These are phyloP conservation scores for Calendula officinalis DNA, from an alignment of 129 eudicot genomes.

Conservation along the genomic window DNA sequence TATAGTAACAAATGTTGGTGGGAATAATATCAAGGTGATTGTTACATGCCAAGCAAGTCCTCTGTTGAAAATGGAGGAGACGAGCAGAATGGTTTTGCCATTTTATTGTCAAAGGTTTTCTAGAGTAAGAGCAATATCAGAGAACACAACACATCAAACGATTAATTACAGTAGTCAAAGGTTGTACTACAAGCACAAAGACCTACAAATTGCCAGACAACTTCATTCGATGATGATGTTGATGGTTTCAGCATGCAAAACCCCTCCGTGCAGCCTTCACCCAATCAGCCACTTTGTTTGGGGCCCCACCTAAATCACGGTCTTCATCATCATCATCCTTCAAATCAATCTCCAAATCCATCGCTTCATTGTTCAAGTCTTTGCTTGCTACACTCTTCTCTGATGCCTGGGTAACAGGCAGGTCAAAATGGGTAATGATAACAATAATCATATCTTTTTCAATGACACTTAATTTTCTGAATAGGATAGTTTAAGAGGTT, in stretches of 20 bases:
- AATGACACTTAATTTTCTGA: too few relatives aligned
- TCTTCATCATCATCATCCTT: constrained; percentile 29
- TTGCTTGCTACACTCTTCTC: constrained; percentile 29
- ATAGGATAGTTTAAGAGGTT: too few relatives aligned
- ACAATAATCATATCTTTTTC: too few relatives aligned
- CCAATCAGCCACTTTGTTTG: constrained; percentile 36
- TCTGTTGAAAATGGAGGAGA: not conserved
- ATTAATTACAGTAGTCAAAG: constrained; percentile 30
- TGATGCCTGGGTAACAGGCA: too few relatives aligned
- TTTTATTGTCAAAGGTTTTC: too few relatives aligned
- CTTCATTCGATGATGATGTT: not conserved
- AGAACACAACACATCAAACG: not conserved
- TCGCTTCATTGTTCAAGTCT: constrained; percentile 30
- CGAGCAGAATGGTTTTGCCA: too few relatives aligned
- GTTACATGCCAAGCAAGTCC: too few relatives aligned
- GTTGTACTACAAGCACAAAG: constrained; percentile 7
- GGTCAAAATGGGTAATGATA: too few relatives aligned
- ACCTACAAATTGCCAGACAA: constrained; percentile 25
- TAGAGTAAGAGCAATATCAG: not conserved
- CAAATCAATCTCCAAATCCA: constrained; percentile 30
- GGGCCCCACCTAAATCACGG: constrained; percentile 27
- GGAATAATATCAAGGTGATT: too few relatives aligned
- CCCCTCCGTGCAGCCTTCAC: constrained; percentile 38
- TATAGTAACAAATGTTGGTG: too few relatives aligned
- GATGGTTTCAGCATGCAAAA: constrained; percentile 18